Conservation (phyloP, 2,329 filamentous ascomycete genomes). For the Aspergillus brasiliensis region DNA sequence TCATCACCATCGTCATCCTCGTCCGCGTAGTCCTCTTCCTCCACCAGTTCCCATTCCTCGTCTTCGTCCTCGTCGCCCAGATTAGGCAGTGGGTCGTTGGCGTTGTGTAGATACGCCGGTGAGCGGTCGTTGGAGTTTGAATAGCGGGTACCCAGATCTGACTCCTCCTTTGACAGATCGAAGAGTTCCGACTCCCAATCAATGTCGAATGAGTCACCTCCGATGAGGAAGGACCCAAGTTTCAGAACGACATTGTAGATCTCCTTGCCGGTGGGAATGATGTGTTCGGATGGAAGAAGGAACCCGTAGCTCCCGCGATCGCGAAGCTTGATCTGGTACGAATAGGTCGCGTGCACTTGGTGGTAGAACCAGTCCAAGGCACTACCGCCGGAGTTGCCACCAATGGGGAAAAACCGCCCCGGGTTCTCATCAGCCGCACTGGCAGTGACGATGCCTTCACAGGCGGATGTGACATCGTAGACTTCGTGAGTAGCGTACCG, state of each 20-base stretch:
- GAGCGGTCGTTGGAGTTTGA: background rate
- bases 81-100: background rate
- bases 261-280: conserved; percentile 87
- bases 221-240: conserved; percentile 68
- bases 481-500: conserved; percentile 74
- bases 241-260: conserved; percentile 80
- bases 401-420: conserved; percentile 49
- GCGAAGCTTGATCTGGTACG: conserved; percentile 89
- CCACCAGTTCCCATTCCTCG: background rate
- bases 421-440: conserved; percentile 24
- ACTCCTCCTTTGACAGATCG: background rate
- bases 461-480: conserved; percentile 80
- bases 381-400: conserved; percentile 78
- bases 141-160: background rate
- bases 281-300: conserved; percentile 80
- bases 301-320: conserved; percentile 96
- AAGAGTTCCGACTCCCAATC: conserved; percentile 20
- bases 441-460: conserved; percentile 69
- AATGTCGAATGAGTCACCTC: conserved; percentile 13
- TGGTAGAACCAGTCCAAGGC: conserved; percentile 96
- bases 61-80: background rate
- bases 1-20: conserved; percentile 4
- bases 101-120: background rate
- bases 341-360: conserved; percentile 76
- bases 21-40: background rate